Evolutionary conservation across 129 eudicot species (phyloP), one percentile per base, ranked within the genome.

Genomic region (Mikania micrantha): DNA sequence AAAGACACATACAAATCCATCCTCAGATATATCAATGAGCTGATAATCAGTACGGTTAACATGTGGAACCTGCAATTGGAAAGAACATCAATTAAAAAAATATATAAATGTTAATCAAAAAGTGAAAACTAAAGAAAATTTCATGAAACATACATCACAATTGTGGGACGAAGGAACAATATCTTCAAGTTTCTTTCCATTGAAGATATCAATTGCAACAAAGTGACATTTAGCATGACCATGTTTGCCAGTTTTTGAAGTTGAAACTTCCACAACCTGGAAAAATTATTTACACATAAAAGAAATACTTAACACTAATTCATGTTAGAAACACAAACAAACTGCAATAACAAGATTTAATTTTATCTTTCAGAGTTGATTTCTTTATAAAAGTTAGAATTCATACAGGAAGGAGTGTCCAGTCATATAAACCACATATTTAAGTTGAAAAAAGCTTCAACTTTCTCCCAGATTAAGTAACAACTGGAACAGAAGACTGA

Each of bases 141-240:
- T 11, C 60, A 54, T 9, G 5, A 67, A 45, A 42, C 87, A 41
- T 84, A 87, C 94, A 83, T 87, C 94, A 78, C 87, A 87, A 57
- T 87, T 87, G 78, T 87, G 94, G 69, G 94, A 87, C 60, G 94
- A 87, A 9, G 94, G 94, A 36, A 87, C 94, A 21, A 87, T 87
- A 80, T 87, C 94, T 45, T 87, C 94, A 36, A 87, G 94, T 62
- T 87, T 87, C 80, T 87, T 87, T 32, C 83, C 84, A 70, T 74
- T 87, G 75, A 87, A 87, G 73, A 87, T 83, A 78, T 87, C 95
- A 44, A 87, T 84, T 7, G 75, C 95, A 60, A 87, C 95, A 31
- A 87, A 87, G 72, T 84, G 90, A 81, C 95, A 87, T 32, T 87
- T 87, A n/a, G 95, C 87, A 31, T 87, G 95, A 16, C 95, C 95